Conservation (phyloP, 2,329 filamentous ascomycete species). For the Verticillium zaregamsianum region DNA sequence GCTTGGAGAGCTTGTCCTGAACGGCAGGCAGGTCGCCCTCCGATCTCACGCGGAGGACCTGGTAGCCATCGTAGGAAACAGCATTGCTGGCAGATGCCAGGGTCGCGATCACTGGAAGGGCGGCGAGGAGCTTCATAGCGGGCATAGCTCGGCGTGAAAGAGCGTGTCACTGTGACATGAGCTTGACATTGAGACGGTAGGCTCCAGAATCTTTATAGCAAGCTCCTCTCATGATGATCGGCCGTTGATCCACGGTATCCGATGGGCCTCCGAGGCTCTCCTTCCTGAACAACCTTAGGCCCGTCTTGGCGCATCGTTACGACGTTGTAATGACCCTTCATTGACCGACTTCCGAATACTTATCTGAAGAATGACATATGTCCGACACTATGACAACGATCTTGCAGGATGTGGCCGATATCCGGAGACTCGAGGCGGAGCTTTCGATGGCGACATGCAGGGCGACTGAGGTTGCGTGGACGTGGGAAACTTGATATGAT, state of each 20-base stretch:
- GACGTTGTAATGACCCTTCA: neutral
- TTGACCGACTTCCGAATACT: neutral
- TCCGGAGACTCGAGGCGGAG: neutral
- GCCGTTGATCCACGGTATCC: neutral
- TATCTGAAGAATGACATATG: neutral
- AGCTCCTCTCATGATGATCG: neutral
- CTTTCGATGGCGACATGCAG: neutral
- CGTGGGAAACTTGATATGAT: neutral
- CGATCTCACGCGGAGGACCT: constrained; percentile 32
- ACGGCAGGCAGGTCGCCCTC: neutral
- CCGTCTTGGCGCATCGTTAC: neutral
- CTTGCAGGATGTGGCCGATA: neutral
- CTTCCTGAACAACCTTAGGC: neutral
- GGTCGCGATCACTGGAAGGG: constrained; percentile 3
- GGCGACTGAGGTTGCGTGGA: neutral
- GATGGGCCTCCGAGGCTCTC: neutral
- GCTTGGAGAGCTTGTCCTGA: neutral
- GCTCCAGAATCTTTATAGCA: neutral
- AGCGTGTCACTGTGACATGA: neutral
- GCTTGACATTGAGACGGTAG: neutral
- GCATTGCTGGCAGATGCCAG: constrained; percentile 8
- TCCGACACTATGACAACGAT: neutral
- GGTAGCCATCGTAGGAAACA: constrained; percentile 39
- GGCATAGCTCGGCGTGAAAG: neutral
- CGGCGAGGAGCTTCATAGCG: constrained; percentile 8